Evolutionary conservation across 192 early-diverging fungal genomes (phyloP), one percentile per base, ranked within the genome.

Genomic region (Entomortierella lignicola): DNA sequence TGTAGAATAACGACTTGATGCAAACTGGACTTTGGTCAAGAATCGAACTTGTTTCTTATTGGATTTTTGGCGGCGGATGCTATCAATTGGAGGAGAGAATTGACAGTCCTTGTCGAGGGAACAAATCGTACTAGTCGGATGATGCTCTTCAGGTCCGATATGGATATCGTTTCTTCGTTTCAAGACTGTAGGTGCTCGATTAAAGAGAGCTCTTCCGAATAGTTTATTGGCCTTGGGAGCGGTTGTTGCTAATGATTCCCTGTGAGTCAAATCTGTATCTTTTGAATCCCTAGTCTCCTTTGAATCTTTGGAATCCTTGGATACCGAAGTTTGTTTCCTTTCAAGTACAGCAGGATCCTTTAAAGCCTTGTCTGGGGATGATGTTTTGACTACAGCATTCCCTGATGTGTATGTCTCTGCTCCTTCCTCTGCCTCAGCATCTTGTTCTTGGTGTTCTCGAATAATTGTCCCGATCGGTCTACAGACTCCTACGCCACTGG

Each of bases 11-110:
- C 74, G 66, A 13, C 66, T 47, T 32, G 66, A 41, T 23, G 54
- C 52, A 26, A 77, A 52, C 30, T 67, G 73, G 25, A 77, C 74
- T 48, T 77, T 77, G 43, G 74, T 77, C 48, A 77, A 39, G 55
- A 77, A 77, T 34, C 66, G 66, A 4, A 77, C 74, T 32, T 65
- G 74, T 41, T 77, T 77, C 61, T 58, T 63, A 27, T 7, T 3
- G 43, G 41, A 17, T 13, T 25, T 15, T 18, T 27, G 32, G 30
- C 31, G 6, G 6, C 61, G 41, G 34, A 6, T 4, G 60, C 11
- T 20, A 34, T 57, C 55, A 29, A 8, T 25, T 29, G 1, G 41
- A 12, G 47, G 7, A 18, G 32, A 39, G 10, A 3, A 17, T 30
- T 57, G 72, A 68, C 60, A 68, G 8, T 63, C 72, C 27, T 63